Base-by-base conservation (phyloP, 1,284 basidiomycete species). In the Mycosarcoma mackinlayi region DNA sequence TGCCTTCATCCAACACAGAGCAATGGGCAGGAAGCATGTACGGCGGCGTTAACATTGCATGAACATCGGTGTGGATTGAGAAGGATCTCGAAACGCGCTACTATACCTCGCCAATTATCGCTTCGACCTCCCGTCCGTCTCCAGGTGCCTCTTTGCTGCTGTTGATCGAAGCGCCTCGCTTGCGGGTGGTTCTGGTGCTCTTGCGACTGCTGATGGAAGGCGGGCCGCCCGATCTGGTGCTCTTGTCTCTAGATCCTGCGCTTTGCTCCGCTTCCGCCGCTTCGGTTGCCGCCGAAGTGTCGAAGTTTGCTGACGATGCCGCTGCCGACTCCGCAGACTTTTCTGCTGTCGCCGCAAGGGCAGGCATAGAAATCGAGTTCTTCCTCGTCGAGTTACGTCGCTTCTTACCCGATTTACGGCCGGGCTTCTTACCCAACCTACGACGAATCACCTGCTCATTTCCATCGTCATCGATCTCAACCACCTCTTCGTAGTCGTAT, bases 391-490 rank as follows among this genome's bases (percentile, higher is more conserved):
- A 30, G 18, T 56, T 60, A 30, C 54, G 49, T 27, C 45, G 38
- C 59, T 64, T 68, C 45, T 48, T 65, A 5, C 49, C 52, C 11
- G 24, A 46, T 30, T 61, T 66, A 24, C 47, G 42, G 14, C 62
- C 49, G 21, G 51, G 42, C 14, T 73, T 73, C 54, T 59, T 68
- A 14, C 66, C 59, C 47, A 66, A 19, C 28, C 60, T 47, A n/a
- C 62, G 48, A 7, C 62, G 50, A 11, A 61, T 61, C 19, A 70
- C 56, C 49, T 63, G 62, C 37, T 74, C 72, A 38, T 60, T 72
- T 18, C 68, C 72, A 33, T 63, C 41, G n/a, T 71, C 68, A 19
- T 75, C 72, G 31, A 72, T 58, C 53, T 75, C 73, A 19, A 77
- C 65, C 30, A 65, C 65, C 28, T 76, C 65, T 37, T 73, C 73